A percentile compares a stretch with the other conserved stretches of the same genome.
phyloP scores from a whole-genome alignment of 352 stramenopile genomes.

The Pythium plurisporium region DNA sequence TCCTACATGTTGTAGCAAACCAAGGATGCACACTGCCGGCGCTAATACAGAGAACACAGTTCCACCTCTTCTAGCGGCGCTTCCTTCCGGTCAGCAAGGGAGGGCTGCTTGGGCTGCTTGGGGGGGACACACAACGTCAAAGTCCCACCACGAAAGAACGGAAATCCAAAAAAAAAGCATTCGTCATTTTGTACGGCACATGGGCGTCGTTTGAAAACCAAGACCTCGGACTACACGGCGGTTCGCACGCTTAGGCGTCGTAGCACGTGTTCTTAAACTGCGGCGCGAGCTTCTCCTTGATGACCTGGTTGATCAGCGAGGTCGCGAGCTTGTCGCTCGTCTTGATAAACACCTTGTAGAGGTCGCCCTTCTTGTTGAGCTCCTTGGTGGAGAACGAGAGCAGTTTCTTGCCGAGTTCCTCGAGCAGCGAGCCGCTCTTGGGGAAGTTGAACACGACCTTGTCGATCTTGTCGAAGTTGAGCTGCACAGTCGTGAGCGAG shows the following conservation, averaged over 20 bases:
- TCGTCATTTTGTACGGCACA: no score
- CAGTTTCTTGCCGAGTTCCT: slow-evolving; percentile 41
- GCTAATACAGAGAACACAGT: no score
- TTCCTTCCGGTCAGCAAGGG: no score
- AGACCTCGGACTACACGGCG: no score
- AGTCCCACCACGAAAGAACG: no score
- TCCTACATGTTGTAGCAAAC: no score
- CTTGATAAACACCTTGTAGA: slow-evolving; percentile 43
- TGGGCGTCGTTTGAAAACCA: no score
- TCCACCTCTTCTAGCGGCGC: no score
- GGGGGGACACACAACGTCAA: no score
- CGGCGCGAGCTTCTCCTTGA: slow-evolving; percentile 31
- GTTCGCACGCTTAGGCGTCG: slow-evolving; percentile 24
- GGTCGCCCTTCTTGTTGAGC: slow-evolving; percentile 64
- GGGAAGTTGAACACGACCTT: slow-evolving; percentile 49
- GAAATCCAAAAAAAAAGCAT: no score
- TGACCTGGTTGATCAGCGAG: slow-evolving; percentile 48
- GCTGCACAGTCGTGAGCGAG: slow-evolving; percentile 28
- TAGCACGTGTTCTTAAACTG: slow-evolving; percentile 48
- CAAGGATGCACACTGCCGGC: no score
- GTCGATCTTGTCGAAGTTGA: slow-evolving; percentile 45
- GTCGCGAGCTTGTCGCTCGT: slow-evolving; percentile 36
- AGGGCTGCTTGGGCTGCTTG: no score
- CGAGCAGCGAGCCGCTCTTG: slow-evolving; percentile 34
- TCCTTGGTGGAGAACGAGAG: slow-evolving; percentile 41